These are phyloP conservation scores for Mediolabrus comicus DNA, from an alignment of 108 stramenopile species.

Conservation along the genomic window DNA sequence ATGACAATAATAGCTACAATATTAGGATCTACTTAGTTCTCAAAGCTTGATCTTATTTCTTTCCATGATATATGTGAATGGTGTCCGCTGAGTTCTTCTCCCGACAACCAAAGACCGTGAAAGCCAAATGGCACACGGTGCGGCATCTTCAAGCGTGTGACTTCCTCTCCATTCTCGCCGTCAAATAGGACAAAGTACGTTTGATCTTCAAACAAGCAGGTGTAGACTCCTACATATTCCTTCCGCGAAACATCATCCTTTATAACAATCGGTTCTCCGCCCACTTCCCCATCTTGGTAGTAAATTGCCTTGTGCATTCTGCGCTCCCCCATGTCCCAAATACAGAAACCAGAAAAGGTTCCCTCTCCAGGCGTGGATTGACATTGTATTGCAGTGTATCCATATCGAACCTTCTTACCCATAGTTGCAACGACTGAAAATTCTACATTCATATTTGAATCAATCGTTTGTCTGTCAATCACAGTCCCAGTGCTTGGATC, in stretches of 20 bases:
- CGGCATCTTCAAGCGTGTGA: conserved; percentile 40
- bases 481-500: conserved; percentile 1
- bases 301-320: conserved; percentile 24
- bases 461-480: conserved; percentile 7
- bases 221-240: conserved; percentile 39
- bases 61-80: no score
- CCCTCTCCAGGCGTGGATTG: conserved; percentile 11
- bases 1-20: no score
- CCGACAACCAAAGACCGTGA: conserved; percentile 33
- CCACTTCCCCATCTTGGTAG: conserved; percentile 20
- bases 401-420: conserved; percentile 13
- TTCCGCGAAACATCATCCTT: no score
- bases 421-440: conserved; percentile 32
- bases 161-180: conserved; percentile 8
- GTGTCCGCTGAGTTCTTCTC: conserved; percentile 23
- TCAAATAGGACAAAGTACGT: conserved; percentile 36
- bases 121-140: conserved; percentile 36
- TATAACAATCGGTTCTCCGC: conserved; percentile 29
- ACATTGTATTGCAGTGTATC: conserved; percentile 28
- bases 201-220: conserved; percentile 11
- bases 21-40: no score
- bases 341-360: conserved; percentile 27
- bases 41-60: no score
- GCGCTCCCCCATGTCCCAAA: conserved; percentile 31
- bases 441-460: conserved; percentile 29